These are phyloP conservation scores for Fusarium albosuccineum DNA, from an alignment of 2,329 filamentous ascomycete species.

Conservation along the genomic window DNA sequence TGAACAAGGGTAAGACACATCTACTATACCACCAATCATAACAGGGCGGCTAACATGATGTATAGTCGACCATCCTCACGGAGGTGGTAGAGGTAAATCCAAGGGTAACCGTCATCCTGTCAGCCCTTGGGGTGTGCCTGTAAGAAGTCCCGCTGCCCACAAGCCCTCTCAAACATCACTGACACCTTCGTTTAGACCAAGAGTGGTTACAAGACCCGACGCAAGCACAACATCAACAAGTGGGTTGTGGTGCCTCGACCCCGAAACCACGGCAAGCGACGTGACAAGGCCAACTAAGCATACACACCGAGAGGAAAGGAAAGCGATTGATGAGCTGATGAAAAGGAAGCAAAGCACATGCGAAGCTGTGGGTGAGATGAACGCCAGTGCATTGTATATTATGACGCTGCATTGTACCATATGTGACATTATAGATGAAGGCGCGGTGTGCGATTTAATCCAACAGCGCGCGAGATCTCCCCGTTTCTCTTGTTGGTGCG, in stretches of 20 bases:
- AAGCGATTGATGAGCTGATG: constrained; percentile 4
- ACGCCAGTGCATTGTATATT: constrained; percentile 48
- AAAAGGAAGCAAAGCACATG: constrained; percentile 30
- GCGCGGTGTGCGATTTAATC: constrained; percentile 33
- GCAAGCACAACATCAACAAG: constrained; percentile 90
- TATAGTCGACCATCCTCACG: constrained; percentile 92
- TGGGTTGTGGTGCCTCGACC: constrained; percentile 86
- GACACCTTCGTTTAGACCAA: constrained; percentile 68
- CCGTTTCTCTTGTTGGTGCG: neutral
- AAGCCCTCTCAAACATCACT: constrained; percentile 13
- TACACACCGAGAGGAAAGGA: constrained; percentile 43
- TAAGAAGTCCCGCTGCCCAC: constrained; percentile 65
- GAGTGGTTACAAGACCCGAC: constrained; percentile 91
- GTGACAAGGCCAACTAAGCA: constrained; percentile 67
- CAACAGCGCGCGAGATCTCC: constrained; percentile 23
- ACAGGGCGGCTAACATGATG: constrained; percentile 30
- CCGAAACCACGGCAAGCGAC: constrained; percentile 92
- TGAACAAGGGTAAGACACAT: constrained; percentile 86
- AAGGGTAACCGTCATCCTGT: constrained; percentile 98
- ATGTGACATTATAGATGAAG: constrained; percentile 50
- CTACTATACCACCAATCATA: neutral
- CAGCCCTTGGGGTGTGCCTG: constrained; percentile 95
- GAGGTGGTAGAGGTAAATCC: constrained; percentile 98
- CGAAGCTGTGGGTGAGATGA: constrained; percentile 23
- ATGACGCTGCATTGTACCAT: constrained; percentile 50